Evolutionary conservation across 305 asterid species (phyloP).

Genomic region (Solanum hybrid): DNA sequence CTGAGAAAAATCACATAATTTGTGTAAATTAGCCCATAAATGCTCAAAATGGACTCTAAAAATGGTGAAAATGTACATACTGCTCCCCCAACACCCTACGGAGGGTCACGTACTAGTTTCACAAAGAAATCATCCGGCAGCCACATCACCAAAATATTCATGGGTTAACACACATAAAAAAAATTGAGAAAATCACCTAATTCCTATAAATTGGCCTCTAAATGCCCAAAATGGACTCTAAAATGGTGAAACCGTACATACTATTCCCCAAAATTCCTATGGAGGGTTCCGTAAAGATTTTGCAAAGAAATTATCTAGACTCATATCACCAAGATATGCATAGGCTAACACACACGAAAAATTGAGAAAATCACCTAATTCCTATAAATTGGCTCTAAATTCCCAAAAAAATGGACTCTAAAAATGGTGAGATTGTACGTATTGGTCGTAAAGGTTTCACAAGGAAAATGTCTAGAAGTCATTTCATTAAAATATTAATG

Average conservation of each 20-base stretch:
- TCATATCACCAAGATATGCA: not conserved
- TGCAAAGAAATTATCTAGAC: not conserved
- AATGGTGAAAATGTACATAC: not conserved
- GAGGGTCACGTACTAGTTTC: accelerated
- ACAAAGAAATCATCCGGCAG: not conserved
- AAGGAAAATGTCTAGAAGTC: not conserved
- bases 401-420: not conserved
- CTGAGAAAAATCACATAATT: not conserved
- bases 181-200: not conserved
- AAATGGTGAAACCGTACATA: too few species aligned
- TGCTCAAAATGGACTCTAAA: not conserved
- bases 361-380: too few species aligned
- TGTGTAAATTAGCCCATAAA: too few species aligned
- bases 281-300: not conserved
- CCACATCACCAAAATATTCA: not conserved
- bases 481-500: not conserved
- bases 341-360: too few species aligned
- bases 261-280: not conserved
- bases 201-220: too few species aligned
- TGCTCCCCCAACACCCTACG: not conserved
- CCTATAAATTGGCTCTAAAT: not conserved
- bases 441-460: too few species aligned
- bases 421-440: not conserved
- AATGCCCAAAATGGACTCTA: too few species aligned
- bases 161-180: not conserved